Evolutionary conservation across 2,329 filamentous ascomycete species (phyloP).

Genomic region (Chaetomium sp.): DNA sequence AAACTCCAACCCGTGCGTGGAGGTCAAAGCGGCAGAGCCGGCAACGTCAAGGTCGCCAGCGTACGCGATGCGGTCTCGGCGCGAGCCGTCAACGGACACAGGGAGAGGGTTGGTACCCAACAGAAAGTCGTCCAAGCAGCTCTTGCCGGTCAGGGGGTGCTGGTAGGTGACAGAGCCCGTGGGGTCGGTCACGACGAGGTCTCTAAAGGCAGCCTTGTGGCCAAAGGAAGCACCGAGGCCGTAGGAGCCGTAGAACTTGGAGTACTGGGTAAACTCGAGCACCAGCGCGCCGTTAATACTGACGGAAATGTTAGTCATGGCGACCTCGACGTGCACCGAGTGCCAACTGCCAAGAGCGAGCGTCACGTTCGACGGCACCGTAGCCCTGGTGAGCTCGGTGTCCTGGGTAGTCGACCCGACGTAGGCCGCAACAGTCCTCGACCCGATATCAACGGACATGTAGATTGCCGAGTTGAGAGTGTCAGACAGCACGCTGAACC

Average conservation of each 20-base stretch:
- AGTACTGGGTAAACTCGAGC: constrained; percentile 2
- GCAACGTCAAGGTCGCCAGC: constrained; percentile 7
- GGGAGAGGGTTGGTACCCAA: constrained; percentile 4
- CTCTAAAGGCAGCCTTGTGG: constrained; percentile 5
- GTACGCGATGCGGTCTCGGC: constrained; percentile 8
- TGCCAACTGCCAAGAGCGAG: constrained; percentile 3
- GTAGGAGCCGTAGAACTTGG: constrained; percentile 10
- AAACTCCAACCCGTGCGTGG: constrained; percentile 1
- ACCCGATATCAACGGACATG: not conserved
- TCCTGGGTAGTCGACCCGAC: constrained; percentile 1
- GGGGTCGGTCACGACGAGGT: not conserved
- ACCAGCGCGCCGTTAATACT: not conserved
- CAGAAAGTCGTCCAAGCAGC: constrained; percentile 5
- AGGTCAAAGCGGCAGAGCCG: not conserved
- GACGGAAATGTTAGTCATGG: not conserved
- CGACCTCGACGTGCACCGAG: constrained; percentile 4
- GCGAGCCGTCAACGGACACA: constrained; percentile 8
- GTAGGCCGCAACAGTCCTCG: constrained; percentile 1
- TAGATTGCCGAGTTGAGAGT: constrained; percentile 8
- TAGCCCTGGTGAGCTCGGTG: constrained; percentile 2
- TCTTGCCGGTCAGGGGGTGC: constrained; percentile 6
- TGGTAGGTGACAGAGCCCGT: not conserved
- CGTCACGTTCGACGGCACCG: constrained; percentile 2
- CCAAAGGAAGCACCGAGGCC: constrained; percentile 8
- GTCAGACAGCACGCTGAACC: constrained; percentile 9